Evolutionary conservation across 257 asterid genomes (phyloP), one percentile per base, ranked within the genome.

Genomic region (Solanum piurae): DNA sequence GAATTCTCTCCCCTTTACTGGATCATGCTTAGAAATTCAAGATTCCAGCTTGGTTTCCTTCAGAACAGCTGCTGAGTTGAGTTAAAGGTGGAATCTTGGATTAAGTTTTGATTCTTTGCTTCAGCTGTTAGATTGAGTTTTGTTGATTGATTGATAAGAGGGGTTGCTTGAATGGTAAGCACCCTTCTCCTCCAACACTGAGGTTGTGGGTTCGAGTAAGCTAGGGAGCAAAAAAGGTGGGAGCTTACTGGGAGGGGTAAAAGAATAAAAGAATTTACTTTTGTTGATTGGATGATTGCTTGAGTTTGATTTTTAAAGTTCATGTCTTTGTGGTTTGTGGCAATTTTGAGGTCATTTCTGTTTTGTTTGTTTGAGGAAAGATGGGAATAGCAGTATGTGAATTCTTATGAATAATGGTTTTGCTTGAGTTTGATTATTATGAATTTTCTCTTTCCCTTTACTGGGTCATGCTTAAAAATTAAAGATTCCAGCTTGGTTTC

Each of bases 41-140:
- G 79, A 73, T 44, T 40, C 77, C 62, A 86, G 5, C 72, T 90
- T 44, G 87, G 83, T 49, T 89, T 90, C 27, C 88, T 75, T 64
- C 73, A 83, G 29, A 62, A 33, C 14, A n/a, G 12, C 27, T 79
- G 38, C 40, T 80, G 68, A 80, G 85, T 33, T 40, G 62, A 77
- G 62, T n/a, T 40, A 76, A 76, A 37, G 16, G 83, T n/a, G 2
- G 34, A 76, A 20, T 5, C 31, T 86, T 86, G 36, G 21, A 52
- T 40, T 79, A 68, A 66, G 34, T 85, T 68, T 58, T 18, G 34
- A 60, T 83, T 27, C 23, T 34, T 23, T 83, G 25, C 34, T 55
- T 83, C 62, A 6, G 21, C 13, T 36, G 23, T 84, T 23, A 11
- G 18, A 5, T 77, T 46, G 85, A 80, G 6, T 80, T 79, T 79